phyloP scores from a whole-genome alignment of 2,329 filamentous ascomycete genomes.

The Gnomoniopsis sp. region DNA sequence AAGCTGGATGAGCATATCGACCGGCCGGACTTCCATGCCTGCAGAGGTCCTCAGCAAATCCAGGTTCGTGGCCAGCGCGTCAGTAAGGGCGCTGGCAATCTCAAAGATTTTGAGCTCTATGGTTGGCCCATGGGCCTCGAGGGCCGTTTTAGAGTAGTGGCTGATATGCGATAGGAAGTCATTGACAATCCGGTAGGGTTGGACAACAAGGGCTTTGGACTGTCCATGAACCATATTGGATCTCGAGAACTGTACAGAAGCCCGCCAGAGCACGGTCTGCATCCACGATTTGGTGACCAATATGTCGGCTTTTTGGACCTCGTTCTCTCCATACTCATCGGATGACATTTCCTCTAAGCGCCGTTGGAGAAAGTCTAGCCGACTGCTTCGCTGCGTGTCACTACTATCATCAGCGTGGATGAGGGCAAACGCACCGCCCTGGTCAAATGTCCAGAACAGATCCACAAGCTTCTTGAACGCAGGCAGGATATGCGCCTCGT shows the following conservation, averaged over 20 bases:
- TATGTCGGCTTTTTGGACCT: conserved; percentile 47
- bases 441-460: conserved; percentile 48
- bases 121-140: conserved; percentile 47
- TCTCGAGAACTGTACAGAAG: conserved; percentile 28
- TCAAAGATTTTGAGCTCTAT: conserved; percentile 47
- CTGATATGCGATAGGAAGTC: conserved; percentile 42
- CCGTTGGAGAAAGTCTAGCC: conserved; percentile 37
- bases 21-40: conserved; percentile 24
- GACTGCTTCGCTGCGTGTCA: conserved; percentile 24
- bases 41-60: conserved; percentile 15
- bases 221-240: conserved; percentile 10
- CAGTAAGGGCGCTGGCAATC: conserved; percentile 42
- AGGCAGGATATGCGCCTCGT: conserved; percentile 41
- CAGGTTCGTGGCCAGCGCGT: conserved; percentile 31
- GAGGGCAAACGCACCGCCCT: conserved; percentile 45
- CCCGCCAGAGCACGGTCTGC: conserved; percentile 45
- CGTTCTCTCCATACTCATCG: conserved; percentile 38
- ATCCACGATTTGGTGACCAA: conserved; percentile 49
- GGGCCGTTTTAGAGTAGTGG: conserved; percentile 40
- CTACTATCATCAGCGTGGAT: conserved; percentile 34
- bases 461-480: conserved; percentile 47
- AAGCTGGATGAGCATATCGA: conserved; percentile 34
- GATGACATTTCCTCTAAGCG: conserved; percentile 38
- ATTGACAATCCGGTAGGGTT: conserved; percentile 41
- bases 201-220: conserved; percentile 27